Evolutionary conservation across 257 asterid species (phyloP).

Genomic region (Datura wrightii): DNA sequence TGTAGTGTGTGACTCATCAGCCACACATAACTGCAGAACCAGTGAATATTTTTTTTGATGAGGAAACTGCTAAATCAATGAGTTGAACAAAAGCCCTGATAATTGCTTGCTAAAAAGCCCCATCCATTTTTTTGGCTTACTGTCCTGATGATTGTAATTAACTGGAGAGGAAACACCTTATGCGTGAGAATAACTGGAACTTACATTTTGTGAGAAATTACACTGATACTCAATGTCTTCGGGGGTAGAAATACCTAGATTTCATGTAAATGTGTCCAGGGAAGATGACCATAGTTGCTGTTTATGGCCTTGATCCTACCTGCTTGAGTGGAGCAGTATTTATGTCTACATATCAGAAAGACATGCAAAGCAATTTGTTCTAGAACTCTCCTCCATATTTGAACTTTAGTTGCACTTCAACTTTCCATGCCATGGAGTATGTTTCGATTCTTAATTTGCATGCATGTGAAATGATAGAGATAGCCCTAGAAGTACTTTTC

Average conservation of each 20-base stretch:
- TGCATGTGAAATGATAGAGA: conserved; percentile 15
- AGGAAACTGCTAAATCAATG: conserved; percentile 14
- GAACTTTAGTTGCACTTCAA: conserved; percentile 6
- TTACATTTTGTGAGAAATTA: conserved; percentile 15
- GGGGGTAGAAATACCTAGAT: neutral
- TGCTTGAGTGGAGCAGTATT: neutral
- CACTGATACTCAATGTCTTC: conserved; percentile 7
- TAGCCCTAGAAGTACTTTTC: conserved; percentile 8
- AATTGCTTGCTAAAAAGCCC: conserved; percentile 11
- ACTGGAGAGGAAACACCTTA: conserved; percentile 26
- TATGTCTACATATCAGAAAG: neutral
- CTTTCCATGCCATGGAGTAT: neutral
- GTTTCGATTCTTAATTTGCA: conserved; percentile 2
- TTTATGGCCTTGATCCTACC: neutral
- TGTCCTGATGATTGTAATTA: neutral
- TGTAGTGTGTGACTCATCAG: conserved; percentile 10
- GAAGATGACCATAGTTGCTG: neutral
- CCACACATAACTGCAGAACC: conserved; percentile 15
- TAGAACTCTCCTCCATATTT: conserved; percentile 23
- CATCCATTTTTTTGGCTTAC: neutral
- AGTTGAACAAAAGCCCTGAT: conserved; percentile 21
- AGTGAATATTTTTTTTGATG: neutral
- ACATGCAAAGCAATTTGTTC: conserved; percentile 11
- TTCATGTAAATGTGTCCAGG: neutral
- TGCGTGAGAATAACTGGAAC: neutral